Percentiles rank a stretch among this genome's conserved stretches.
Conservation (phyloP, 1,139 yeast genomes). For the Starmera stellimalicola region DNA sequence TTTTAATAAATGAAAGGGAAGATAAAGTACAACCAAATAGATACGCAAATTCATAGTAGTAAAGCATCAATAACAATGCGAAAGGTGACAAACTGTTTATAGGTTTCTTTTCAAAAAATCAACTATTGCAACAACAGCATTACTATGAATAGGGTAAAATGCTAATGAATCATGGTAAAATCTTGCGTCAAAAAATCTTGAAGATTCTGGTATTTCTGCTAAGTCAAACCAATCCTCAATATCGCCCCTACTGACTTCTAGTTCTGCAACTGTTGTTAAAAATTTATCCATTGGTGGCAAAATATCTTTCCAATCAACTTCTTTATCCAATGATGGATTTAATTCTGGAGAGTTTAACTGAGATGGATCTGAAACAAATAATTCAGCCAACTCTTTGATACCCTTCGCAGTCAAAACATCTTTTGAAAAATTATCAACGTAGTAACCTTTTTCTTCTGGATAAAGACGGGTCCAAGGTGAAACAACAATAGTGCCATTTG, state of each 20-base stretch:
- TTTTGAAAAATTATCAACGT: conserved; percentile 18
- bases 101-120: too few relatives aligned
- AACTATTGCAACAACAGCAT: too few relatives aligned
- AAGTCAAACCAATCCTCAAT: conserved; percentile 2
- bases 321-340: conserved; percentile 8
- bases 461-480: conserved; percentile 35
- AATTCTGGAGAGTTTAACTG: conserved; percentile 6
- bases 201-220: too few relatives aligned
- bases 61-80: too few relatives aligned
- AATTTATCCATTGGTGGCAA: conserved; percentile 20
- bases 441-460: conserved; percentile 24
- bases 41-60: too few relatives aligned
- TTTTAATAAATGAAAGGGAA: too few relatives aligned
- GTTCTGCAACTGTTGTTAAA: conserved; percentile 28
- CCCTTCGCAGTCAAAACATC: conserved; percentile 9
- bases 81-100: too few relatives aligned
- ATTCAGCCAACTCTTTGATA: conserved; percentile 22
- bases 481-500: conserved; percentile 25
- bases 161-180: too few relatives aligned
- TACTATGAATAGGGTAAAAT: too few relatives aligned
- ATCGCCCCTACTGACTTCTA: conserved; percentile 28
- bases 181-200: too few relatives aligned
- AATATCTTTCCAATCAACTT: conserved; percentile 25
- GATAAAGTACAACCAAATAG: too few relatives aligned
- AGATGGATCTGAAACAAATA: too few relatives aligned